Evolutionary conservation across 2,329 filamentous ascomycete genomes (phyloP), one percentile per base, ranked within the genome.

Genomic region (Claviceps africana): DNA sequence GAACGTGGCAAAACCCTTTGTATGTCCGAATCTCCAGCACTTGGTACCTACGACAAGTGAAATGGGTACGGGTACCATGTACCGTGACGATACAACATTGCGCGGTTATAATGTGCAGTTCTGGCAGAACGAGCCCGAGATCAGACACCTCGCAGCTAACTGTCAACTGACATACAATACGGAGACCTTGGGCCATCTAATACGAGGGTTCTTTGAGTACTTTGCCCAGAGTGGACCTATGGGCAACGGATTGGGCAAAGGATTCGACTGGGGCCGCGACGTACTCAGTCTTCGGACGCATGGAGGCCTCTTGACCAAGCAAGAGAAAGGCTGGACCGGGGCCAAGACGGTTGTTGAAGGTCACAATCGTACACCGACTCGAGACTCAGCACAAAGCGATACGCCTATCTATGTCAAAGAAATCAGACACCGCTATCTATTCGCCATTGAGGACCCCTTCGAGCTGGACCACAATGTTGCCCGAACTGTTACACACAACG

Each of bases 361-460:
- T 28, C 73, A 73, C 58, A 65, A 62, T 2, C 59, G 65, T 11
- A 63, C 15, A 25, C 35, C 15, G 15, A 33, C 6, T 28, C 25
- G 17, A 8, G 19, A 21, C 25, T 54, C 54, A 21, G 50, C 51
- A 5, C 55, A 55, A n/a, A 35, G 17, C n/a, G 61, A 10, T n/a
- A 70, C 68, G 50, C 56, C 63, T 11, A 61, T 62, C 5, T 72
- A 76, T 33, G 61, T 77, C 49, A 86, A 85, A 59, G 86, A 89
- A 61, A 76, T 91, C 15, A 79, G 86, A 2, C 81, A 89, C 61
- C 81, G 88, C 13, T 95, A 88, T 64, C 76, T 95, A 4, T 86
- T 95, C 58, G 87, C 88, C 33, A 90, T 96, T 55, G 90, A 95
- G 64, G 90, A 95, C 64, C 90, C 90, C 0, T 95, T 95, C 61